Conservation (phyloP, 225 moss, liverwort and hornwort genomes). For the Pseudisothecium myosuroides region DNA sequence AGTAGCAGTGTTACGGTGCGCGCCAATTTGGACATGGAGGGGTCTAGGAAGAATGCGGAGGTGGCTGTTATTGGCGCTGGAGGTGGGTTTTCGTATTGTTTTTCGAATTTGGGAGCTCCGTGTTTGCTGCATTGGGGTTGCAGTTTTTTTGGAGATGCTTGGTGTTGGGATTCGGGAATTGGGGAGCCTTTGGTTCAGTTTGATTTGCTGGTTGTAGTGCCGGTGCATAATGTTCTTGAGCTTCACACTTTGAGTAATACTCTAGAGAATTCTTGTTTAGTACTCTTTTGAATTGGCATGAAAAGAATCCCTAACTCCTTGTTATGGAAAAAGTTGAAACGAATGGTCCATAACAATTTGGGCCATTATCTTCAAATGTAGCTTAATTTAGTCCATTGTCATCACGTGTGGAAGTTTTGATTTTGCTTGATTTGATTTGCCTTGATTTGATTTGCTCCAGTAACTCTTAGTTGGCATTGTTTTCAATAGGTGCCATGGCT, state of each 20-base stretch:
- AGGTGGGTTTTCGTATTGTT: background rate
- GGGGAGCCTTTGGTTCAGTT: background rate
- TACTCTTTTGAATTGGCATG: background rate
- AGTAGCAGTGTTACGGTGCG: background rate
- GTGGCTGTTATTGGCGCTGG: constrained; percentile 46
- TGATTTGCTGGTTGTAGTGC: background rate
- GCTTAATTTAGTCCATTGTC: background rate
- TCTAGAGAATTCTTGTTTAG: background rate
- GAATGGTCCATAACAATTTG: background rate
- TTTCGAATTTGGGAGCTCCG: background rate
- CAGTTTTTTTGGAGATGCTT: background rate
- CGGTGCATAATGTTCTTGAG: background rate
- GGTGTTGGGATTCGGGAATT: background rate
- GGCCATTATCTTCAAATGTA: background rate
- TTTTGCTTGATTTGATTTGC: background rate
- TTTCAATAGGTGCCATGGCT: background rate
- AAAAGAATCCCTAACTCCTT: background rate
- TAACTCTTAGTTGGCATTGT: background rate
- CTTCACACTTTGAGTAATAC: background rate
- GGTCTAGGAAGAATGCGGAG: background rate
- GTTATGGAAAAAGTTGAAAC: background rate
- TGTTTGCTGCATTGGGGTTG: background rate
- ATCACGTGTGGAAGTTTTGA: background rate
- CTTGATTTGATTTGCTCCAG: background rate
- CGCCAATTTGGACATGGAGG: constrained; percentile 4